Conservation (phyloP, 2,329 filamentous ascomycete genomes). For the Diaporthe australafricana region DNA sequence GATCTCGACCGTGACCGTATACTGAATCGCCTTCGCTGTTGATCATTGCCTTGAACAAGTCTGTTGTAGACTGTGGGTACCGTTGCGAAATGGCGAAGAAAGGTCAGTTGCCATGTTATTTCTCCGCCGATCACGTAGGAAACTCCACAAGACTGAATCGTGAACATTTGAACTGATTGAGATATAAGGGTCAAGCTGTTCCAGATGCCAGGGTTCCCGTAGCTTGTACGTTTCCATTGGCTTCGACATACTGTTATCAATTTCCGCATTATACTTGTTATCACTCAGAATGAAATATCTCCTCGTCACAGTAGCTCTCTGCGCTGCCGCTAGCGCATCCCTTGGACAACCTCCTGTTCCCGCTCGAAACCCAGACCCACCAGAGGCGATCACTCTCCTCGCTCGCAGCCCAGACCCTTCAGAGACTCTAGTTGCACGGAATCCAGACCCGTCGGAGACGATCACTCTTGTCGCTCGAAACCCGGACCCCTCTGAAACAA, state of each 20-base stretch:
- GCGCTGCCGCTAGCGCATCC: not conserved
- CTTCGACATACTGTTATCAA: too few relatives aligned
- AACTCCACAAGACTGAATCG: conserved; percentile 10
- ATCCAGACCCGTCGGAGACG: not conserved
- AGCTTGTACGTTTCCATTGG: too few relatives aligned
- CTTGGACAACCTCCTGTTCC: not conserved
- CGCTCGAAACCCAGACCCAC: not conserved
- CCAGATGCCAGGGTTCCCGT: not conserved
- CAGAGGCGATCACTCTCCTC: too few relatives aligned
- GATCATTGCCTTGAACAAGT: not conserved
- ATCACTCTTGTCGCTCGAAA: not conserved
- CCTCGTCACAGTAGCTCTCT: not conserved
- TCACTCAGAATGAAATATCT: not conserved
- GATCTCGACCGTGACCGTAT: not conserved
- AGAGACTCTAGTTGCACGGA: not conserved
- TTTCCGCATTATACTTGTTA: not conserved
- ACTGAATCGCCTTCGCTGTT: not conserved
- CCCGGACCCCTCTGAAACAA: not conserved
- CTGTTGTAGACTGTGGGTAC: not conserved
- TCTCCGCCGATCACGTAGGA: not conserved
- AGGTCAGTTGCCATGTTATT: not conserved
- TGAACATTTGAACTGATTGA: not conserved
- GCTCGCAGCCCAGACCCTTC: not conserved
- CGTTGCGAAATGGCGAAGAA: not conserved
- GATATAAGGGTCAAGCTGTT: not conserved